phyloP scores from a whole-genome alignment of 352 stramenopile species.

The Globisporangium middletonii region DNA sequence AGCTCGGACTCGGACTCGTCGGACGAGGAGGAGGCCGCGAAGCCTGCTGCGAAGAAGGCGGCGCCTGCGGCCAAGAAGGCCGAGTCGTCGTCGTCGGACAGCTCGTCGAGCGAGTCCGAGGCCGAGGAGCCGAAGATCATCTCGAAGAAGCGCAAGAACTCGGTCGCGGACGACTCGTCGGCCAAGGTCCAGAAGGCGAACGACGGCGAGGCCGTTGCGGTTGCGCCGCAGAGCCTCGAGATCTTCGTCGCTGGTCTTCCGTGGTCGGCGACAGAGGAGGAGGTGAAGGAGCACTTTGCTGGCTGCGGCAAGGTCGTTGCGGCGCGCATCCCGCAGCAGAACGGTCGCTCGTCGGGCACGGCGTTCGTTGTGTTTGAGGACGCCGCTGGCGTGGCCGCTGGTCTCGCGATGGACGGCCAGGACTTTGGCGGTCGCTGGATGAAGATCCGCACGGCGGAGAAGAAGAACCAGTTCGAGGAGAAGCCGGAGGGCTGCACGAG shows the following conservation, averaged over 20 bases:
- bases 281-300: slow-evolving; percentile 93
- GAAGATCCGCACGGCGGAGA: slow-evolving; percentile 89
- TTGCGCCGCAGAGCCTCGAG: slow-evolving; percentile 47
- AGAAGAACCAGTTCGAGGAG: slow-evolving; percentile 82
- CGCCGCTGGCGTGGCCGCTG: slow-evolving; percentile 62
- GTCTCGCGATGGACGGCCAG: slow-evolving; percentile 89
- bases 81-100: slow-evolving; percentile 19
- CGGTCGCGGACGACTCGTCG: slow-evolving; percentile 48
- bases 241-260: slow-evolving; percentile 93
- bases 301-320: slow-evolving; percentile 86
- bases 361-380: slow-evolving; percentile 93
- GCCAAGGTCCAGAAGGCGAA: slow-evolving; percentile 74
- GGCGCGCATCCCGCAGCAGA: slow-evolving; percentile 84
- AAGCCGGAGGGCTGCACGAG: slow-evolving; percentile 95
- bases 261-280: slow-evolving; percentile 92
- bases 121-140: slow-evolving; percentile 57
- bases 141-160: slow-evolving; percentile 83
- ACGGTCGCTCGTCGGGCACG: slow-evolving; percentile 91
- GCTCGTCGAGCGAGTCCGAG: slow-evolving; percentile 17
- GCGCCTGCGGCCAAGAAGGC: slow-evolving; percentile 14
- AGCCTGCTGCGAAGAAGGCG: slow-evolving; percentile 16
- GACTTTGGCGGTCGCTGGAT: slow-evolving; percentile 95
- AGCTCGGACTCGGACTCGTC: slow-evolving; percentile 40
- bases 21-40: slow-evolving; percentile 47
- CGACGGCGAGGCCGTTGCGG: slow-evolving; percentile 53